Conservation (phyloP, 306 rosid genomes). For the Spatholobus suberectus region DNA sequence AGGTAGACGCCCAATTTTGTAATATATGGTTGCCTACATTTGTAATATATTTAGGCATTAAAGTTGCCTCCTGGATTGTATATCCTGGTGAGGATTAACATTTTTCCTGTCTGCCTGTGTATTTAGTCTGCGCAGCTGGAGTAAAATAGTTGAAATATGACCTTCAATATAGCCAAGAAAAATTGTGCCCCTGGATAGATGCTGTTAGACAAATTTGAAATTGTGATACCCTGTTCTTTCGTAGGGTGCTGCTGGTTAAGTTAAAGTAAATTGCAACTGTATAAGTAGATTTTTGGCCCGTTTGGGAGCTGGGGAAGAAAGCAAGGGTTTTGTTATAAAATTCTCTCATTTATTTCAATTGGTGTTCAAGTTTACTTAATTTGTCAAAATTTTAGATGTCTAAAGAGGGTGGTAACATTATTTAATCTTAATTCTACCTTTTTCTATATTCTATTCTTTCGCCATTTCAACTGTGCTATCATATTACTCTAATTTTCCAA, state of each 20-base stretch:
- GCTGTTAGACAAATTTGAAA: not conserved
- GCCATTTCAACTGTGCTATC: not conserved
- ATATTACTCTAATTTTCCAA: not conserved
- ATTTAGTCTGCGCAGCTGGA: not conserved
- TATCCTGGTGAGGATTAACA: constrained; percentile 13
- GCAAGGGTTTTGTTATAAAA: not conserved
- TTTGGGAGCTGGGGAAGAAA: not conserved
- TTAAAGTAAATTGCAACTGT: not conserved
- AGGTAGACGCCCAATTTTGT: constrained; percentile 42
- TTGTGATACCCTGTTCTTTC: not conserved
- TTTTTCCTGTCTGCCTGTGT: constrained; percentile 9
- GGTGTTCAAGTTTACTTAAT: not conserved
- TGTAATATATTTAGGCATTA: constrained; percentile 42
- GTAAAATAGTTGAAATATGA: constrained; percentile 3
- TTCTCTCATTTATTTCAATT: not conserved
- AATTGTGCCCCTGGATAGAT: not conserved
- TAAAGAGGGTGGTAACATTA: not conserved
- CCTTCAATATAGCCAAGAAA: not conserved
- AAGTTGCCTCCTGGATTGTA: constrained; percentile 30
- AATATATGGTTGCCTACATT: constrained; percentile 42
- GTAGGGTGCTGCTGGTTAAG: not conserved
- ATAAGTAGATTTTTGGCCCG: not conserved
- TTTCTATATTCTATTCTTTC: not conserved
- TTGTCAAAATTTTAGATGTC: not conserved
- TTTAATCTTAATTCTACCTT: not conserved